These are phyloP conservation scores for Epichloe hybrida DNA, from an alignment of 2,329 filamentous ascomycete genomes.

Conservation along the genomic window DNA sequence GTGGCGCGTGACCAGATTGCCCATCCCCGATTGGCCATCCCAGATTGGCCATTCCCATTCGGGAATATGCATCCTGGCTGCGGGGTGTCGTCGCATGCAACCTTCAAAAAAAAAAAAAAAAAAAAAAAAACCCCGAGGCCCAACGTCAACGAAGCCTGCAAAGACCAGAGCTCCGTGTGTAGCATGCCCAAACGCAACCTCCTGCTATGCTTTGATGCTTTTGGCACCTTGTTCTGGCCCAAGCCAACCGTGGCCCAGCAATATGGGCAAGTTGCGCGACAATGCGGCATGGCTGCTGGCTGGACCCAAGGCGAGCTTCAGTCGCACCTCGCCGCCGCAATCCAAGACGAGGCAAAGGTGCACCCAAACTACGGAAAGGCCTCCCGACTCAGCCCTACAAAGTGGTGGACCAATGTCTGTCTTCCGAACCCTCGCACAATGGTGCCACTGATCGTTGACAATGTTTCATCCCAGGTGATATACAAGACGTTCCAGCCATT, in stretches of 20 bases:
- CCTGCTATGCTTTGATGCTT: constrained; percentile 49
- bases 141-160: no score
- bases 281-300: constrained; percentile 30
- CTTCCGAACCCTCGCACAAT: not conserved
- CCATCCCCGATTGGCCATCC: no score
- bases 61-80: no score
- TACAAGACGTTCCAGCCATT: constrained; percentile 36
- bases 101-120: no score
- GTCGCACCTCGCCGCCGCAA: constrained; percentile 25
- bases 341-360: constrained; percentile 28
- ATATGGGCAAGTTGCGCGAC: constrained; percentile 38
- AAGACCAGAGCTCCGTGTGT: no score
- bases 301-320: constrained; percentile 28
- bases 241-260: constrained; percentile 34
- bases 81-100: no score
- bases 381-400: constrained; percentile 33
- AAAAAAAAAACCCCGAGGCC: no score
- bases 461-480: constrained; percentile 32
- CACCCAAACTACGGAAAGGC: constrained; percentile 48
- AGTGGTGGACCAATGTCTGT: constrained; percentile 48
- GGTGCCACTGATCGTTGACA: not conserved
- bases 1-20: no score
- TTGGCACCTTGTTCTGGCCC: constrained; percentile 48
- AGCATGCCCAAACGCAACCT: constrained; percentile 26
- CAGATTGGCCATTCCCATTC: no score